These are phyloP conservation scores for Adenanthera pavonina DNA, from an alignment of 306 rosid genomes.

Conservation along the genomic window DNA sequence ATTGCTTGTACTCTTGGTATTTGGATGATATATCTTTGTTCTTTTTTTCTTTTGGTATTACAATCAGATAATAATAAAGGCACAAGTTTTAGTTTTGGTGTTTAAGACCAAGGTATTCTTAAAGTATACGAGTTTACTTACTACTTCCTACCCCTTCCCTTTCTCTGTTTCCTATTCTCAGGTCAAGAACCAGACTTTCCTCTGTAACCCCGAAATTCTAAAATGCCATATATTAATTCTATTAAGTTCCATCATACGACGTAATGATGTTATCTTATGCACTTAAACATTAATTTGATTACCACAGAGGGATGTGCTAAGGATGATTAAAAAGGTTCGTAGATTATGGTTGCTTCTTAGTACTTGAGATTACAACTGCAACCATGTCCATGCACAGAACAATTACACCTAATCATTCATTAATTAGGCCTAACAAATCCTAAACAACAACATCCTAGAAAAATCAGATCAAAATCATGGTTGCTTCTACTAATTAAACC, in stretches of 20 bases:
- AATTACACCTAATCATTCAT: neutral
- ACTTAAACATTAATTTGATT: neutral
- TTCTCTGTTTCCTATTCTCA: neutral
- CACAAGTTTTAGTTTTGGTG: neutral
- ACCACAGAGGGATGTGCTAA: neutral
- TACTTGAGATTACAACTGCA: neutral
- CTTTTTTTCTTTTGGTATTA: neutral
- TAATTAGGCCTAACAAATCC: slow-evolving; percentile 16
- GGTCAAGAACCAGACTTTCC: neutral
- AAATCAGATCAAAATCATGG: neutral
- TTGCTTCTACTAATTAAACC: slow-evolving; percentile 42
- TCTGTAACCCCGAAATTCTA: neutral
- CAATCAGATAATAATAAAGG: neutral
- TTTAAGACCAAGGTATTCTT: neutral
- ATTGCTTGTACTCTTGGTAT: neutral
- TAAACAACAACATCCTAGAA: slow-evolving; percentile 16
- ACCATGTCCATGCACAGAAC: neutral
- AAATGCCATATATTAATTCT: neutral
- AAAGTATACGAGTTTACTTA: neutral
- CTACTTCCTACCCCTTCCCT: neutral
- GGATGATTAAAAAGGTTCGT: slow-evolving; percentile 4
- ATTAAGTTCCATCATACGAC: neutral
- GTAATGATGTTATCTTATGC: no score
- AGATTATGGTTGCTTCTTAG: neutral
- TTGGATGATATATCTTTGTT: neutral